Conservation (phyloP, 2,329 filamentous ascomycete genomes). For the Tolypocladium cylindrosporum region DNA sequence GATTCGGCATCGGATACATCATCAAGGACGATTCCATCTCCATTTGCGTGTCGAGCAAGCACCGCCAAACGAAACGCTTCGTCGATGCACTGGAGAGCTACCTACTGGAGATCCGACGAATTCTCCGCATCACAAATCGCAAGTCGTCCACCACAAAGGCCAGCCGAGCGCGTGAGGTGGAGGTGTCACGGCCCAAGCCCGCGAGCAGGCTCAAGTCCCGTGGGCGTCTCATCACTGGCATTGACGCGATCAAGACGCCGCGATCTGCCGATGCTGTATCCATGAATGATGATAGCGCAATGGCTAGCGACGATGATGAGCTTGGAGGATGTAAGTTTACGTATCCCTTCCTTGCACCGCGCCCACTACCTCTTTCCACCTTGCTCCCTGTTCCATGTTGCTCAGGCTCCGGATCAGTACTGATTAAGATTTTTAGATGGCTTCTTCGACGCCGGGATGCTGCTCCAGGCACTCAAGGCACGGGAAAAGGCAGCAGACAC, state of each 20-base stretch:
- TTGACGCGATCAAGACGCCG: conserved; percentile 34
- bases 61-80: conserved; percentile 84
- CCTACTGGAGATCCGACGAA: conserved; percentile 77
- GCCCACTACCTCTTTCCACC: background rate
- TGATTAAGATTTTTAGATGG: conserved; percentile 55
- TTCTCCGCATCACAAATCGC: conserved; percentile 59
- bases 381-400: background rate
- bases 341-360: background rate
- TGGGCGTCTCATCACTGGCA: conserved; percentile 59
- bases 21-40: conserved; percentile 75
- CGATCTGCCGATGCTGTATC: conserved; percentile 41
- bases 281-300: conserved; percentile 58
- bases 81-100: conserved; percentile 86
- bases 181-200: conserved; percentile 26
- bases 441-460: conserved; percentile 95
- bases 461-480: conserved; percentile 76
- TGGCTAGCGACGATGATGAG: conserved; percentile 75
- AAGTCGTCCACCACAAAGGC: conserved; percentile 30
- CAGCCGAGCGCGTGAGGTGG: conserved; percentile 44
- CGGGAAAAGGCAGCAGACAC: conserved; percentile 45
- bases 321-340: conserved; percentile 78
- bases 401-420: conserved; percentile 4
- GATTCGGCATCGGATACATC: conserved; percentile 97
- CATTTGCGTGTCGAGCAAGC: conserved; percentile 88
- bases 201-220: conserved; percentile 53